These are phyloP conservation scores for Grosmannia penicillata DNA, from an alignment of 2,329 filamentous ascomycete genomes.

Conservation along the genomic window DNA sequence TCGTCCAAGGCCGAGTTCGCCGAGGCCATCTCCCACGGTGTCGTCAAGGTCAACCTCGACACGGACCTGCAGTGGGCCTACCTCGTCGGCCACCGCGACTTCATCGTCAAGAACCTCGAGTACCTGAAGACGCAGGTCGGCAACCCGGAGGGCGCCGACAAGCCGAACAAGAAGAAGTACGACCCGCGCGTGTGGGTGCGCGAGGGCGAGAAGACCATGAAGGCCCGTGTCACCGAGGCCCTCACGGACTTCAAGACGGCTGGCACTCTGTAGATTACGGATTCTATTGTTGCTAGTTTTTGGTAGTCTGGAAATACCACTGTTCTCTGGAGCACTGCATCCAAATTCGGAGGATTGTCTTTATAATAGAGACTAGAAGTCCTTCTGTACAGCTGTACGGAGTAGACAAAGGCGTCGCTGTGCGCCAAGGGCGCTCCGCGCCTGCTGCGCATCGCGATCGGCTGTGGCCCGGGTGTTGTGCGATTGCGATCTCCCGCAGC, in stretches of 20 bases:
- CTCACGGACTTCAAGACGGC: slow-evolving; percentile 87
- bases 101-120: slow-evolving; percentile 85
- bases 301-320: too few species aligned
- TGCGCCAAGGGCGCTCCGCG: too few species aligned
- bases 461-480: too few species aligned
- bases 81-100: slow-evolving; percentile 84
- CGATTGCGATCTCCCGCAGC: too few species aligned
- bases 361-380: too few species aligned
- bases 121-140: slow-evolving; percentile 79
- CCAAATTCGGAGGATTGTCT: too few species aligned
- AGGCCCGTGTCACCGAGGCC: slow-evolving; percentile 60
- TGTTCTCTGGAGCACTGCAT: too few species aligned
- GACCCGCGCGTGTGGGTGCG: slow-evolving; percentile 65
- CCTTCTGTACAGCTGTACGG: too few species aligned
- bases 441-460: too few species aligned
- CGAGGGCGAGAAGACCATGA: slow-evolving; percentile 96
- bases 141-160: slow-evolving; percentile 83
- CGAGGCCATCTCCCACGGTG: slow-evolving; percentile 80
- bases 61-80: slow-evolving; percentile 97
- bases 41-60: slow-evolving; percentile 99
- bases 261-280: slow-evolving; percentile 21
- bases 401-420: too few species aligned
- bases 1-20: slow-evolving; percentile 82
- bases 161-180: slow-evolving; percentile 98
- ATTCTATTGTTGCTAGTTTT: too few species aligned